Evolutionary conservation across 352 stramenopile genomes (phyloP), one percentile per base, ranked within the genome.

Genomic region (Phytophthora syringae): DNA sequence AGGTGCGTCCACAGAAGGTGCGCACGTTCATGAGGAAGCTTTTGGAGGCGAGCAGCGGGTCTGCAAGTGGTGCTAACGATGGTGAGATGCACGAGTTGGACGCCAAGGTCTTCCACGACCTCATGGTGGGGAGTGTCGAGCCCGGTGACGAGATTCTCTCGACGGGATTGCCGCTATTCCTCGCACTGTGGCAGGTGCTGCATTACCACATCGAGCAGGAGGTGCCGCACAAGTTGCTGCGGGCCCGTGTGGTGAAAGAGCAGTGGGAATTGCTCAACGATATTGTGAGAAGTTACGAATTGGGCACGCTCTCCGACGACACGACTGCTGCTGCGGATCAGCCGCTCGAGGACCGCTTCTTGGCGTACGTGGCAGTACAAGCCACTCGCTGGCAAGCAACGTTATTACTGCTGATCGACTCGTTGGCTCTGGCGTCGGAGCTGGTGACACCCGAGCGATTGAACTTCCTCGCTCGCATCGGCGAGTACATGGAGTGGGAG

Each of bases 171-270:
- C 84, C 86, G 15, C 67, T 95, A 24, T 88, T 95, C 39, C 60
- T 95, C 18, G 78, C 86, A 40, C 65, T 95, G 25, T 92, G 81
- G 75, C 83, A 95, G 52, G 85, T 93, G 43, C 77, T 95, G 39
- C 82, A 93, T 50, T 95, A 95, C 70, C 86, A 93, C 67, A 80
- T 95, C 15, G 86, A 95, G 51, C 86, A 95, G 64, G 86, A 95
- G 53, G 83, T 95, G 16, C 67, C 80, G 13, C 69, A 84, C 56
- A 65, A 83, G 50, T 62, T 87, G 27, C 74, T 93, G 16, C 82
- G 76, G n/a, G 49, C 82, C 44, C 78, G 70, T 10, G 63, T 94
- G 5, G 72, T 87, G 30, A 69, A 74, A 10, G 80, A 93, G 64
- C 80, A 94, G 63, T 84, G 75, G 73, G 59, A 55, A 9, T 55